Evolutionary conservation across 116 monocot genomes (phyloP).

Genomic region (Posidonia oceanica): DNA sequence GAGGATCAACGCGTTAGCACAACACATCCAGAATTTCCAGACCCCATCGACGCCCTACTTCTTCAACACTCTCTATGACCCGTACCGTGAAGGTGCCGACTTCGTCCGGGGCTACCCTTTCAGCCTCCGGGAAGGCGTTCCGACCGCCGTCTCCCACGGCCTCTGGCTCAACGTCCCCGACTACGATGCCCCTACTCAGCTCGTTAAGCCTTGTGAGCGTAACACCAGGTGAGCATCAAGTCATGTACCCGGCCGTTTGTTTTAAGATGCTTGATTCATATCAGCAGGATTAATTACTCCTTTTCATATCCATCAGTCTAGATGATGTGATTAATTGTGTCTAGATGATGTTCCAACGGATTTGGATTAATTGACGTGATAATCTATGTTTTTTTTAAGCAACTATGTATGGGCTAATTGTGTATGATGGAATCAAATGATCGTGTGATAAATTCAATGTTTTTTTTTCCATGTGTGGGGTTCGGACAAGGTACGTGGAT

Average conservation of each 20-base stretch:
- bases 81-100: conserved; percentile 6
- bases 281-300: no score
- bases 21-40: conserved; percentile 4
- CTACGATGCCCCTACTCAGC: conserved; percentile 63
- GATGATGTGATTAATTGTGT: no score
- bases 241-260: neutral
- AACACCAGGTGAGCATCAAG: conserved; percentile 29
- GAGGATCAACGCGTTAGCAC: conserved; percentile 2
- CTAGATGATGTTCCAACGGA: no score
- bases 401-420: no score
- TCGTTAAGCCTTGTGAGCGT: conserved; percentile 53
- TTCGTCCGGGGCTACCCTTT: conserved; percentile 10
- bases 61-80: conserved; percentile 12
- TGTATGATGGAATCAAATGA: no score
- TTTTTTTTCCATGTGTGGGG: neutral
- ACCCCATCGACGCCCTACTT: conserved; percentile 11
- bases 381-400: neutral
- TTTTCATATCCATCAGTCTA: no score
- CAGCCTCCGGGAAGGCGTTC: conserved; percentile 1
- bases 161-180: conserved; percentile 63
- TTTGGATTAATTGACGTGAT: neutral
- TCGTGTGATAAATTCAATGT: no score
- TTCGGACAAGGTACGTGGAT: conserved; percentile 51
- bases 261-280: no score
- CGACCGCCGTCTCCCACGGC: conserved; percentile 35